Conservation (phyloP, 495 filamentous ascomycete species). For the Daldinia vernicosa region DNA sequence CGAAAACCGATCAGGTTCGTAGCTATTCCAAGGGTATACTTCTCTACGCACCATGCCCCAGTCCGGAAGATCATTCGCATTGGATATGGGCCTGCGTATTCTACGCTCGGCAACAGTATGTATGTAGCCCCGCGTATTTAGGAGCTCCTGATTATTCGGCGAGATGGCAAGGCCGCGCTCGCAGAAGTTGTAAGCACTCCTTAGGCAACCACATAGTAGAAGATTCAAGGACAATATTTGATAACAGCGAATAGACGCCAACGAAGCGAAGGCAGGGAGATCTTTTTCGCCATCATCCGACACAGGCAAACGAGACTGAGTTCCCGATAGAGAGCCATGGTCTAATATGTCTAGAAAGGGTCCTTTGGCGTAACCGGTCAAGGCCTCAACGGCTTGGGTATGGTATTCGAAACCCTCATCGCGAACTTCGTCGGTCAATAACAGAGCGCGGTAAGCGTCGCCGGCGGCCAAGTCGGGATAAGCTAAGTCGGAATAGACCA, state of each 20-base stretch:
- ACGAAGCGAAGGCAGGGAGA: constrained; percentile 47
- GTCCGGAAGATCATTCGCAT: constrained; percentile 67
- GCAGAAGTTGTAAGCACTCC: constrained; percentile 74
- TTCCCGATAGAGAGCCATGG: constrained; percentile 53
- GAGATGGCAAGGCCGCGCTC: constrained; percentile 57
- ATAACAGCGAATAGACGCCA: constrained; percentile 62
- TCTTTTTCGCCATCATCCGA: constrained; percentile 40
- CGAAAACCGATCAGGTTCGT: constrained; percentile 86
- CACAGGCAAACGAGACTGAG: constrained; percentile 49
- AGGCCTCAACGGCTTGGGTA: constrained; percentile 58
- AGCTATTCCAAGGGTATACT: constrained; percentile 90
- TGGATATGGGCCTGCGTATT: constrained; percentile 52
- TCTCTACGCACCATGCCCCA: constrained; percentile 82
- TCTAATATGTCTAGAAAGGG: constrained; percentile 50
- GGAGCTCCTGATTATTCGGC: constrained; percentile 58
- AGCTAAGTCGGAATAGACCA: constrained; percentile 74
- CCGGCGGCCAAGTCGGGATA: constrained; percentile 91
- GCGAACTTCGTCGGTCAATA: constrained; percentile 80
- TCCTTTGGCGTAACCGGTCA: constrained; percentile 45
- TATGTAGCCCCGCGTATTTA: constrained; percentile 58
- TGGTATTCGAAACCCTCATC: constrained; percentile 76
- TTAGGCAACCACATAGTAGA: constrained; percentile 72
- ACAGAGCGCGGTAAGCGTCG: constrained; percentile 88
- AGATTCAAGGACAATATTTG: constrained; percentile 68
- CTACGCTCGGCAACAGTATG: constrained; percentile 56